phyloP scores from a whole-genome alignment of 2,329 filamentous ascomycete genomes.

The Sclerotinia trifoliorum region DNA sequence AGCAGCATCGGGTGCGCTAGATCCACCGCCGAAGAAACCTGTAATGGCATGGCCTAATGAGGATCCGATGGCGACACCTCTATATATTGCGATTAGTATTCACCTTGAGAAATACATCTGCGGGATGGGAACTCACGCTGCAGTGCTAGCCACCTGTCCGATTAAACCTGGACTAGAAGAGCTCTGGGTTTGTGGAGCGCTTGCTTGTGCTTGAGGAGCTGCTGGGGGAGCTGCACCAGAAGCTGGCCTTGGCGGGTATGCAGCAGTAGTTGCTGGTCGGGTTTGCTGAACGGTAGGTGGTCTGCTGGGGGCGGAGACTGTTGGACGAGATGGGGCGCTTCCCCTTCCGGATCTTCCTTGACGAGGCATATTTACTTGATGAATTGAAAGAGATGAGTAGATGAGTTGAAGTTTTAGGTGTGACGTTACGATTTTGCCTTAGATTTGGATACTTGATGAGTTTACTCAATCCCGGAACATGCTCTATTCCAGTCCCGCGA shows the following conservation, averaged over 20 bases:
- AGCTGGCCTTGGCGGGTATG: slow-evolving; percentile 50
- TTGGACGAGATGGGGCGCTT: slow-evolving; percentile 64
- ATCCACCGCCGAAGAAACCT: slow-evolving; percentile 78
- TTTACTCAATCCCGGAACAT: slow-evolving; percentile 8
- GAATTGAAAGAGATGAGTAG: not conserved
- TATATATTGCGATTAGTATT: slow-evolving; percentile 43
- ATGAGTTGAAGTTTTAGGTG: not conserved
- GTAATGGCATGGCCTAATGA: slow-evolving; percentile 94
- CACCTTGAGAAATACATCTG: not conserved
- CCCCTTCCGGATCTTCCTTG: slow-evolving; percentile 63
- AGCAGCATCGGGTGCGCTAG: slow-evolving; percentile 54
- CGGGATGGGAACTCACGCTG: slow-evolving; percentile 72
- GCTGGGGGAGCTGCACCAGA: slow-evolving; percentile 48
- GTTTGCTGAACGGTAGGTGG: slow-evolving; percentile 60
- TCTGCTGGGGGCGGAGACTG: slow-evolving; percentile 45
- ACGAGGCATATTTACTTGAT: slow-evolving; percentile 65
- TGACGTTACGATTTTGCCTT: not conserved
- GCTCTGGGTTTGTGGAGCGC: slow-evolving; percentile 36
- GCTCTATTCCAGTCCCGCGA: not conserved
- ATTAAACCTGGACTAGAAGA: slow-evolving; percentile 79
- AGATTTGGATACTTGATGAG: not conserved
- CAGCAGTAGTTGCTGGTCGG: slow-evolving; percentile 67
- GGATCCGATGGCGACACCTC: slow-evolving; percentile 94
- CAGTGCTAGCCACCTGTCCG: slow-evolving; percentile 95
- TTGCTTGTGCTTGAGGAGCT: slow-evolving; percentile 22